These are phyloP conservation scores for Calonectria pauciramosa DNA, from an alignment of 2,329 filamentous ascomycete species.

Conservation along the genomic window DNA sequence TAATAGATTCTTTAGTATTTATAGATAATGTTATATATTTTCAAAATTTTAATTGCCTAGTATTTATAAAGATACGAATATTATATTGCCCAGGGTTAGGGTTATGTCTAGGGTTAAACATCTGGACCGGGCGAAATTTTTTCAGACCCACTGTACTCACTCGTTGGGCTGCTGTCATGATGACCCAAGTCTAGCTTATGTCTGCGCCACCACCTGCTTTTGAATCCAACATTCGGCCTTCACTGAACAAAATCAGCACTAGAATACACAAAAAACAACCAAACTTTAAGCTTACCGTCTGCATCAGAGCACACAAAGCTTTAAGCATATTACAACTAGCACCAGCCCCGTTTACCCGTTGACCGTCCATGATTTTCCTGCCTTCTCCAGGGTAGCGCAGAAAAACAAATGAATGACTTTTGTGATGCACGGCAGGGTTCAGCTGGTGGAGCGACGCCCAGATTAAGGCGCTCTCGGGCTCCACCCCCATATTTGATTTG, in stretches of 20 bases:
- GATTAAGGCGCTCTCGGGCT: neutral
- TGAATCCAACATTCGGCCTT: neutral
- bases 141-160: too few species aligned
- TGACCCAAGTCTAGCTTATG: neutral
- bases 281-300: neutral
- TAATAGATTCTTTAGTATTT: too few species aligned
- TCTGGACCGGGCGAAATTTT: too few species aligned
- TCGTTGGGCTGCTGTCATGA: too few species aligned
- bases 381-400: neutral
- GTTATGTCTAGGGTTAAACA: too few species aligned
- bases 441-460: neutral
- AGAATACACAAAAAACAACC: too few species aligned
- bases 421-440: neutral
- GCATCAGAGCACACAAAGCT: neutral
- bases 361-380: neutral
- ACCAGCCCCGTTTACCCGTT: neutral
- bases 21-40: too few species aligned
- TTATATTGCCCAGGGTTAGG: too few species aligned
- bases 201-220: neutral
- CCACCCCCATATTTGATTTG: conserved; percentile 4
- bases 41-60: too few species aligned
- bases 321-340: neutral
- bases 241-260: neutral
- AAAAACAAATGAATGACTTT: neutral
- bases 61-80: too few species aligned